These are phyloP conservation scores for Verticillium klebahnii DNA, from an alignment of 2,329 filamentous ascomycete genomes.

Conservation along the genomic window DNA sequence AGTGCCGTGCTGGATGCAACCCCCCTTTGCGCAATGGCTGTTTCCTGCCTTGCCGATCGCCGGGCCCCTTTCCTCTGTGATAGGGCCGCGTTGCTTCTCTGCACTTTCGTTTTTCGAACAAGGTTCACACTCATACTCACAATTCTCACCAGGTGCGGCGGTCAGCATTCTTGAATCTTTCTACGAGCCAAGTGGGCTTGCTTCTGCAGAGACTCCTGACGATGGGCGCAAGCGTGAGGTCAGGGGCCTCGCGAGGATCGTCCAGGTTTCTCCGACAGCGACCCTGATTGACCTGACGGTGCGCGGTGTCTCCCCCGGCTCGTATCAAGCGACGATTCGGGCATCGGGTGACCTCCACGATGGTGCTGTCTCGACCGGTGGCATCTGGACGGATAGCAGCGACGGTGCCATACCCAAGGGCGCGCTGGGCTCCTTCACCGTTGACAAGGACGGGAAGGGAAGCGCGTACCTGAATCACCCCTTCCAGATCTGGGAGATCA, in stretches of 20 bases:
- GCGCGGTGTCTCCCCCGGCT: conserved; percentile 74
- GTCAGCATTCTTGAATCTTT: conserved; percentile 94
- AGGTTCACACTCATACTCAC: not conserved
- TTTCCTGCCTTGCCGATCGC: not conserved
- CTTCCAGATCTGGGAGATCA: conserved; percentile 92
- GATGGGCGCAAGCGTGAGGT: conserved; percentile 53
- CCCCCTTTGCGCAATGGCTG: not conserved
- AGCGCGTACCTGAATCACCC: conserved; percentile 75
- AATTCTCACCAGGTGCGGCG: conserved; percentile 56
- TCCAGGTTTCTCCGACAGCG: conserved; percentile 74
- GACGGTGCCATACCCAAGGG: conserved; percentile 38
- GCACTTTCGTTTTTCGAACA: not conserved
- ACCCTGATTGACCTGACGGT: conserved; percentile 87
- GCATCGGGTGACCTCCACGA: conserved; percentile 82
- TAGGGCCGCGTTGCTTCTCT: not conserved
- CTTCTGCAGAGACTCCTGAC: conserved; percentile 30
- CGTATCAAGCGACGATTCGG: conserved; percentile 78
- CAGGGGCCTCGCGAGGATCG: conserved; percentile 85
- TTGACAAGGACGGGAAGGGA: conserved; percentile 72
- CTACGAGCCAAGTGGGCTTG: conserved; percentile 45
- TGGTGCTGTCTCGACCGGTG: conserved; percentile 77
- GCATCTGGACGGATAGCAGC: conserved; percentile 64
- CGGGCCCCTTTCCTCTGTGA: not conserved
- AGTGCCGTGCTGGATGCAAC: not conserved
- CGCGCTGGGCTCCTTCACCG: conserved; percentile 68